phyloP scores from a whole-genome alignment of 305 asterid genomes.

The Fraxinus velutina region DNA sequence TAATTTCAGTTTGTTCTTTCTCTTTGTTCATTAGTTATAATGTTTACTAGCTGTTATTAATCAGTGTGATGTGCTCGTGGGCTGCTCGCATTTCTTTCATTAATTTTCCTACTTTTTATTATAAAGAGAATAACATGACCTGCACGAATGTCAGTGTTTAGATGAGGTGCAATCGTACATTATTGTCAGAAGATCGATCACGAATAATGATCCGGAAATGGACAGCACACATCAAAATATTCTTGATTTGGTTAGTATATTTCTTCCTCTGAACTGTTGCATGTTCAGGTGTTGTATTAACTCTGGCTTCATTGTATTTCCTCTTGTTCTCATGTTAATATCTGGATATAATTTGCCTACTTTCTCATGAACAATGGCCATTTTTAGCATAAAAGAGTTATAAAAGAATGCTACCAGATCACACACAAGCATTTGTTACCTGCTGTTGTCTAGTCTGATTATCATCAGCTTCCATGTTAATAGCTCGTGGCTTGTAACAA shows the following conservation, averaged over 20 bases:
- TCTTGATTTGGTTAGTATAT: constrained; percentile 64
- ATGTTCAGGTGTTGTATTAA: neutral
- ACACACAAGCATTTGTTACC: neutral
- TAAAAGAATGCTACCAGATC: neutral
- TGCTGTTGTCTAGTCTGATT: neutral
- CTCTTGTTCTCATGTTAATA: constrained; percentile 1
- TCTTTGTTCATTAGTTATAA: neutral
- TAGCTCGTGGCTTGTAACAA: neutral
- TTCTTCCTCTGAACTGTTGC: neutral
- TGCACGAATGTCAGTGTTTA: constrained; percentile 49
- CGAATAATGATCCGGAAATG: constrained; percentile 32
- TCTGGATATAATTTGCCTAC: neutral
- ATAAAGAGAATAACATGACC: constrained; percentile 15
- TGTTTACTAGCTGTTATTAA: neutral
- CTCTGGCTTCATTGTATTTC: neutral
- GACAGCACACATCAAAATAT: constrained; percentile 35
- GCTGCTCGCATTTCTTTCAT: constrained; percentile 15
- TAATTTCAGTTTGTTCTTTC: neutral
- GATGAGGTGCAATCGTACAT: constrained; percentile 95
- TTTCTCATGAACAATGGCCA: neutral
- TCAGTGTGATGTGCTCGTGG: neutral
- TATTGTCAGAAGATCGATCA: constrained; percentile 61
- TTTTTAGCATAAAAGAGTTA: constrained; percentile 3
- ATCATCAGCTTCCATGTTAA: neutral
- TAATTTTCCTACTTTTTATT: constrained; percentile 5